Conservation (phyloP, 2,329 filamentous ascomycete species). For the Teratosphaeria viscida region DNA sequence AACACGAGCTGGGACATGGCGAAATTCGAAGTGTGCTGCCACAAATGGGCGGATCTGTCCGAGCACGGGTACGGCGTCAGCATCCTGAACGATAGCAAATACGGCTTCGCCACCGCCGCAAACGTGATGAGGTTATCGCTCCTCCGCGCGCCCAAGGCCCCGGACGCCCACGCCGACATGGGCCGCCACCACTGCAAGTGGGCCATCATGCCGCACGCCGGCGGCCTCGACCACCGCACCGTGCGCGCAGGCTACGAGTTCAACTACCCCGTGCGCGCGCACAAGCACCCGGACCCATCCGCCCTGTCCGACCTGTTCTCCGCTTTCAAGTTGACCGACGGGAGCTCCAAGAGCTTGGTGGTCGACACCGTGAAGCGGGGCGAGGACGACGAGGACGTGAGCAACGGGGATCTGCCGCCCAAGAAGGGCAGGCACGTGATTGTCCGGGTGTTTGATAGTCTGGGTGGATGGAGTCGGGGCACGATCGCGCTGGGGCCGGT, state of each 20-base stretch:
- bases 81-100: conserved; percentile 90
- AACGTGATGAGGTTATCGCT: conserved; percentile 83
- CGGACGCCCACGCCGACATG: conserved; percentile 91
- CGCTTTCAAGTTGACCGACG: conserved; percentile 52
- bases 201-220: conserved; percentile 78
- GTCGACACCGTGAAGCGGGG: conserved; percentile 88
- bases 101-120: conserved; percentile 83
- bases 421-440: conserved; percentile 66
- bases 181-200: conserved; percentile 71
- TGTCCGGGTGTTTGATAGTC: conserved; percentile 73
- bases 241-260: conserved; percentile 80
- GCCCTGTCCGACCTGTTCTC: conserved; percentile 27
- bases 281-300: conserved; percentile 28
- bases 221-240: conserved; percentile 59
- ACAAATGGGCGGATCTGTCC: conserved; percentile 85
- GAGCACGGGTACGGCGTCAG: conserved; percentile 84
- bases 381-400: conserved; percentile 46
- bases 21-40: conserved; percentile 93
- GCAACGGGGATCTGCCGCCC: conserved; percentile 41
- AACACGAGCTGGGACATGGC: conserved; percentile 98
- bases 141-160: conserved; percentile 79
- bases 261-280: conserved; percentile 65
- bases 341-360: conserved; percentile 43
- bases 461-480: conserved; percentile 71
- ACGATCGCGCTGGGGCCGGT: conserved; percentile 55